Evolutionary conservation across 1,284 basidiomycete species (phyloP).

Genomic region (Coniferiporia weirii): DNA sequence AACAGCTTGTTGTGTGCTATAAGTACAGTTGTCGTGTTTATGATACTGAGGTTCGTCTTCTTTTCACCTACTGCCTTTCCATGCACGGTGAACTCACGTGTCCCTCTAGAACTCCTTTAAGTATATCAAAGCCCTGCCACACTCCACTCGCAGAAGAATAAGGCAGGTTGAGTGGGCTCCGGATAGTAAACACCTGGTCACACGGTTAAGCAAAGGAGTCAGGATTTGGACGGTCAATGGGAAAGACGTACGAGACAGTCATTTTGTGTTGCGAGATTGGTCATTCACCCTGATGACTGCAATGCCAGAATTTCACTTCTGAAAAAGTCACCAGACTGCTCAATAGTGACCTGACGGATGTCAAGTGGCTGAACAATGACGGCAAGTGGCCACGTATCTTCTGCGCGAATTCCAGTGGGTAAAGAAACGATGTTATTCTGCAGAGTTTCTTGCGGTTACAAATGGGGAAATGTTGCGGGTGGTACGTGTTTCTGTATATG

Average conservation of each 20-base stretch:
- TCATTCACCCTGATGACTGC: background rate
- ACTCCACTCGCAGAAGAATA: conserved; percentile 3
- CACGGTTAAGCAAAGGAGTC: conserved; percentile 4
- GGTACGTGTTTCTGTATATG: no score
- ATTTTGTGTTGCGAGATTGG: background rate
- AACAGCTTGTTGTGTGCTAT: conserved; percentile 14
- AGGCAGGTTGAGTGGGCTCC: conserved; percentile 17
- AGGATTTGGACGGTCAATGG: conserved; percentile 9
- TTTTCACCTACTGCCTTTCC: background rate
- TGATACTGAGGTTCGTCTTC: conserved; percentile 6
- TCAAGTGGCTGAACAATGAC: conserved; percentile 13
- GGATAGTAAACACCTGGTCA: conserved; percentile 6
- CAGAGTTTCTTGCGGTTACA: conserved; percentile 10
- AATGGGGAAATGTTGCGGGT: no score
- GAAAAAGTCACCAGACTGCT: background rate
- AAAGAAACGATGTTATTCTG: background rate
- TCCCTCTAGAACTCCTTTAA: background rate
- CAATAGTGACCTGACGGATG: conserved; percentile 5
- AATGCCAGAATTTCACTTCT: background rate
- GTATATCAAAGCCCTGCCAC: conserved; percentile 1
- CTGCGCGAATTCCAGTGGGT: background rate
- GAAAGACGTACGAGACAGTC: background rate
- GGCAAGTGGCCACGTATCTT: background rate
- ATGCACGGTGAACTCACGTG: background rate
- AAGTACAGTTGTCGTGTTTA: conserved; percentile 12